phyloP scores from a whole-genome alignment of 1,139 yeast species.

The Kodamaea fungicola region DNA sequence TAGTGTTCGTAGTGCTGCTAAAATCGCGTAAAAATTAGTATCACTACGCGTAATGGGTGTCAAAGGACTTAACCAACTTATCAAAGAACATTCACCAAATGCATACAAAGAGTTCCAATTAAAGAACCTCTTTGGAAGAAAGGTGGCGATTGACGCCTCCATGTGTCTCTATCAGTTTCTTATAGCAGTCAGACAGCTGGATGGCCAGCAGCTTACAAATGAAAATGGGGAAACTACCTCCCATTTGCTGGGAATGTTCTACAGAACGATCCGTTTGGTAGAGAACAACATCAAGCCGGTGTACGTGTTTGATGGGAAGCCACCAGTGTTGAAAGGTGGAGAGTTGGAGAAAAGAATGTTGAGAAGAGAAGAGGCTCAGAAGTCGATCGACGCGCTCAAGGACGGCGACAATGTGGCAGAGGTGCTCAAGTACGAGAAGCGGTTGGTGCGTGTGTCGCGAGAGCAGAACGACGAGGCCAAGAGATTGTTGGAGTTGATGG shows the following conservation, averaged over 20 bases:
- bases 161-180: conserved; percentile 94
- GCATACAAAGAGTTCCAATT: conserved; percentile 79
- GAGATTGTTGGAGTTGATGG: conserved; percentile 76
- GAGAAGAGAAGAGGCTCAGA: conserved; percentile 79
- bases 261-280: conserved; percentile 83
- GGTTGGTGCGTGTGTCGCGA: conserved; percentile 82
- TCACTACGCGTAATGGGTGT: conserved; percentile 57
- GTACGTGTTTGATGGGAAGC: conserved; percentile 95
- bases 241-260: conserved; percentile 93
- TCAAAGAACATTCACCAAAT: conserved; percentile 84
- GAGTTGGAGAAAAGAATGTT: conserved; percentile 84
- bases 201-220: conserved; percentile 88
- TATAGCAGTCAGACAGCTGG: conserved; percentile 94
- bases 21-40: not conserved
- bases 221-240: conserved; percentile 94
- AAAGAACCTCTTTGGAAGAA: conserved; percentile 85
- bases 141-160: conserved; percentile 87
- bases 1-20: no score
- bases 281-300: conserved; percentile 93
- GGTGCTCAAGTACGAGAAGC: conserved; percentile 70
- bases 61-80: conserved; percentile 73
- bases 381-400: conserved; percentile 65
- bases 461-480: conserved; percentile 96
- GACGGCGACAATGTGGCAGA: conserved; percentile 82
- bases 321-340: conserved; percentile 88